phyloP scores from a whole-genome alignment of 768 basidiomycete genomes.

The Hygrophoropsis aurantiaca region DNA sequence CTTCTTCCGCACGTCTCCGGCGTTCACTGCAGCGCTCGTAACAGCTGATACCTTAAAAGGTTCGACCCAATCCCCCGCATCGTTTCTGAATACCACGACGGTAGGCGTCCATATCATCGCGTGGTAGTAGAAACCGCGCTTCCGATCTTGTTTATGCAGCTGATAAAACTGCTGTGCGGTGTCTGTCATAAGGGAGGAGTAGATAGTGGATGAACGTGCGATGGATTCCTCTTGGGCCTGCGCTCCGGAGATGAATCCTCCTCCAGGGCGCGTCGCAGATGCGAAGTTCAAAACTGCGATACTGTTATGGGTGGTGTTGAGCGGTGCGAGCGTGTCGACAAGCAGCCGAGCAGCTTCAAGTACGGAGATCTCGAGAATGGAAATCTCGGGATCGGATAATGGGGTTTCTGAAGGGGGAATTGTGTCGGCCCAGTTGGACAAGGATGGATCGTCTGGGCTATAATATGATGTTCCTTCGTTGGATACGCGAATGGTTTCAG shows the following conservation, averaged over 20 bases:
- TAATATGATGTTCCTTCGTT: conserved; percentile 52
- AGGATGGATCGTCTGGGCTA: conserved; percentile 43
- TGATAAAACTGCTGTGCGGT: conserved; percentile 61
- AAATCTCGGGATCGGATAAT: conserved; percentile 34
- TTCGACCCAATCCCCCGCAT: conserved; percentile 53
- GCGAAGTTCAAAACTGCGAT: conserved; percentile 79
- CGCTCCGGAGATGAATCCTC: conserved; percentile 72
- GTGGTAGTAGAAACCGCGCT: conserved; percentile 69
- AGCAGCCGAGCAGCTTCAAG: conserved; percentile 56
- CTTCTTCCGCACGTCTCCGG: conserved; percentile 45
- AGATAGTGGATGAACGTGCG: conserved; percentile 73
- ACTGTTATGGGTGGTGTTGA: conserved; percentile 20
- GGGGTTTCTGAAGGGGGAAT: conserved; percentile 4
- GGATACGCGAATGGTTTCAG: conserved; percentile 31
- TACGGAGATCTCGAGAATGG: conserved; percentile 61
- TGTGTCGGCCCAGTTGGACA: conserved; percentile 44
- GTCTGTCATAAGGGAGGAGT: conserved; percentile 55
- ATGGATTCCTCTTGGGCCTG: conserved; percentile 82
- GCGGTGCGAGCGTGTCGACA: conserved; percentile 16
- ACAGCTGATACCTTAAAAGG: conserved; percentile 68
- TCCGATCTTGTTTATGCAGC: conserved; percentile 48
- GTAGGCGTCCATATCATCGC: conserved; percentile 75
- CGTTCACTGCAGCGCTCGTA: conserved; percentile 77
- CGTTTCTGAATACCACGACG: conserved; percentile 62
- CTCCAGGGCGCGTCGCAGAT: conserved; percentile 72